phyloP scores from a whole-genome alignment of 2,329 filamentous ascomycete genomes.

The Phaeophleospora eucalypticola region DNA sequence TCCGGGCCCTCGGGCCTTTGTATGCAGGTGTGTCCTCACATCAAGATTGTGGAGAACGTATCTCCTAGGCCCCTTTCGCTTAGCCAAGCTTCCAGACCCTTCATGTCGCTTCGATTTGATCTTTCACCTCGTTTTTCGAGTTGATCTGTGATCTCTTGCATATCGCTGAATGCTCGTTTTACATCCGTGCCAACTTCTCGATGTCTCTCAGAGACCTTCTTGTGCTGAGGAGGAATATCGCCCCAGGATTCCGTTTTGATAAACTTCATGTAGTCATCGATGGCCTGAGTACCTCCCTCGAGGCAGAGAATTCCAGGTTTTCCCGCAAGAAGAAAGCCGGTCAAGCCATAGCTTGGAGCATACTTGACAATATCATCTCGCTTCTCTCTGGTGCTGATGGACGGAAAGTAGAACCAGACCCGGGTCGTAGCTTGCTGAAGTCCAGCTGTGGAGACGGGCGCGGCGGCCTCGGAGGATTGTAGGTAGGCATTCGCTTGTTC shows the following conservation, averaged over 20 bases:
- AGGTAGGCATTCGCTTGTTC: slow-evolving; percentile 29
- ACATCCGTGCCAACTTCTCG: slow-evolving; percentile 37
- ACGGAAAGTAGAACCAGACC: slow-evolving; percentile 63
- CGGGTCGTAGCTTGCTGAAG: slow-evolving; percentile 44
- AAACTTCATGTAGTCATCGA: slow-evolving; percentile 59
- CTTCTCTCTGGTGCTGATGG: slow-evolving; percentile 57
- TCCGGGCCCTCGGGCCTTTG: no score
- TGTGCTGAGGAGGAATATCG: slow-evolving; percentile 59
- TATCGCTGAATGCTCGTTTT: slow-evolving; percentile 48
- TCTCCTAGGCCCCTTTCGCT: slow-evolving; percentile 43
- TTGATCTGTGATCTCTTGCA: slow-evolving; percentile 54
- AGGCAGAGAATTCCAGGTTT: slow-evolving; percentile 56
- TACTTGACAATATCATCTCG: slow-evolving; percentile 54
- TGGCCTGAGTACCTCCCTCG: slow-evolving; percentile 44
- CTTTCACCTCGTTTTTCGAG: slow-evolving; percentile 48
- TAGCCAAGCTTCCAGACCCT: slow-evolving; percentile 50
- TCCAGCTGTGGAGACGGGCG: no score
- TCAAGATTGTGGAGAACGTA: slow-evolving; percentile 43
- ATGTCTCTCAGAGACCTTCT: slow-evolving; percentile 57
- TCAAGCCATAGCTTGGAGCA: slow-evolving; percentile 51
- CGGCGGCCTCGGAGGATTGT: background rate
- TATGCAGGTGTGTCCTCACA: slow-evolving; percentile 17
- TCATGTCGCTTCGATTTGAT: slow-evolving; percentile 53
- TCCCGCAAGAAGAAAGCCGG: slow-evolving; percentile 57
- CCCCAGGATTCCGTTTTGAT: slow-evolving; percentile 63